A percentile compares a stretch with the other conserved stretches of the same genome.
phyloP scores from a whole-genome alignment of 2,329 filamentous ascomycete genomes.

The Hypoxylon sp. region DNA sequence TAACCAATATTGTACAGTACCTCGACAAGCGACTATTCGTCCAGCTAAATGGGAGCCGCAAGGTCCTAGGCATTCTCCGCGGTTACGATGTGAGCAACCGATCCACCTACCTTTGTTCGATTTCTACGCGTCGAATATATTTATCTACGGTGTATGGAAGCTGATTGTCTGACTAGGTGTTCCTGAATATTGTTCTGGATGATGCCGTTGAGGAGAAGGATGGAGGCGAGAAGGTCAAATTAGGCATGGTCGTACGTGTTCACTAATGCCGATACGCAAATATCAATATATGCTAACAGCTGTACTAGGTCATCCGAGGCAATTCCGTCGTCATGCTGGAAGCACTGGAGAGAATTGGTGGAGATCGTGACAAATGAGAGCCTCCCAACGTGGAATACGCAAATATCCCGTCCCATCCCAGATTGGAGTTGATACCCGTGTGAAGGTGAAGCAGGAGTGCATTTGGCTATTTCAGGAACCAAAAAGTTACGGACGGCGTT shows the following conservation, averaged over 20 bases:
- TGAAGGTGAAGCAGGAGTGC: conserved; percentile 17
- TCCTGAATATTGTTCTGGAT: conserved; percentile 97
- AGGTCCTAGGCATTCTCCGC: conserved; percentile 92
- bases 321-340: conserved; percentile 99
- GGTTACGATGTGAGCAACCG: conserved; percentile 86
- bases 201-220: conserved; percentile 96
- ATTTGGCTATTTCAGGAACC: conserved; percentile 16
- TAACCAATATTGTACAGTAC: conserved; percentile 72
- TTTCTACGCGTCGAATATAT: background rate
- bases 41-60: conserved; percentile 96
- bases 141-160: background rate
- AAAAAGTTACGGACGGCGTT: conserved; percentile 27
- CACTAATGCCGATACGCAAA: background rate
- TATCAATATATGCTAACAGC: conserved; percentile 46
- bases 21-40: conserved; percentile 99
- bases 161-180: conserved; percentile 73
- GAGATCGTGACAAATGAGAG: conserved; percentile 61
- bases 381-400: conserved; percentile 15
- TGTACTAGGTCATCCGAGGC: conserved; percentile 84
- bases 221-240: conserved; percentile 87
- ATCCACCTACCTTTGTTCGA: background rate
- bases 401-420: conserved; percentile 28
- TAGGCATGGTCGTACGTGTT: conserved; percentile 89
- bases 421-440: conserved; percentile 40
- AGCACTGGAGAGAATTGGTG: conserved; percentile 77